These are phyloP conservation scores for Lactifluus pinguis DNA, from an alignment of 768 basidiomycete species.

Conservation along the genomic window DNA sequence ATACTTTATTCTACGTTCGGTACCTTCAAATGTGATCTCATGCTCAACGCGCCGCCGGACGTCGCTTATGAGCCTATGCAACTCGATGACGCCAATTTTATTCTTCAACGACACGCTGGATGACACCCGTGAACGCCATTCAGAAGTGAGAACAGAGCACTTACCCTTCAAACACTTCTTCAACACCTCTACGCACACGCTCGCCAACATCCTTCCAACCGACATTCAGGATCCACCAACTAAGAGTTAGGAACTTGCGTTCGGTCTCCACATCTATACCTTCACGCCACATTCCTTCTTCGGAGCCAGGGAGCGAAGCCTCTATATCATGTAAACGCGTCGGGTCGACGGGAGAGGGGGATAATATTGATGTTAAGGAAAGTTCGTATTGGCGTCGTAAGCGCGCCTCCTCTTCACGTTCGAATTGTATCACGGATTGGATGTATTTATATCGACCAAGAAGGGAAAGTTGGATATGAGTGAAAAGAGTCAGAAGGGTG, in stretches of 20 bases:
- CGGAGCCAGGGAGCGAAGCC: conserved; percentile 25
- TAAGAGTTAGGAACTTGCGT: conserved; percentile 71
- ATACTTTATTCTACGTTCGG: conserved; percentile 47
- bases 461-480: conserved; percentile 75
- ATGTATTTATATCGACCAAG: conserved; percentile 80
- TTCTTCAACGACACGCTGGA: conserved; percentile 78
- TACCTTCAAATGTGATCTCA: conserved; percentile 53
- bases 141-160: conserved; percentile 21
- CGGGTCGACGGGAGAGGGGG: conserved; percentile 17
- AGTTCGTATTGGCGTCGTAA: conserved; percentile 37
- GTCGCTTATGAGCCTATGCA: conserved; percentile 59
- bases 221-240: conserved; percentile 89
- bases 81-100: conserved; percentile 59
- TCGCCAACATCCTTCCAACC: conserved; percentile 83
- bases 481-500: conserved; percentile 79
- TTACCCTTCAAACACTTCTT: conserved; percentile 79
- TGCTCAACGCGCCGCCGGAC: conserved; percentile 72
- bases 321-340: conserved; percentile 22
- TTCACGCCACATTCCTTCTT: conserved; percentile 21
- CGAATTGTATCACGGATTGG: conserved; percentile 50
- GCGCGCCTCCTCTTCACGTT: conserved; percentile 47
- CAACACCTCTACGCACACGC: conserved; percentile 63
- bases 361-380: conserved; percentile 32
- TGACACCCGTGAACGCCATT: neutral
- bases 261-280: conserved; percentile 58